Percentiles rank a stretch among this genome's conserved stretches.
These are phyloP conservation scores for Botryotinia convoluta DNA, from an alignment of 2,329 filamentous ascomycete species.

Conservation along the genomic window DNA sequence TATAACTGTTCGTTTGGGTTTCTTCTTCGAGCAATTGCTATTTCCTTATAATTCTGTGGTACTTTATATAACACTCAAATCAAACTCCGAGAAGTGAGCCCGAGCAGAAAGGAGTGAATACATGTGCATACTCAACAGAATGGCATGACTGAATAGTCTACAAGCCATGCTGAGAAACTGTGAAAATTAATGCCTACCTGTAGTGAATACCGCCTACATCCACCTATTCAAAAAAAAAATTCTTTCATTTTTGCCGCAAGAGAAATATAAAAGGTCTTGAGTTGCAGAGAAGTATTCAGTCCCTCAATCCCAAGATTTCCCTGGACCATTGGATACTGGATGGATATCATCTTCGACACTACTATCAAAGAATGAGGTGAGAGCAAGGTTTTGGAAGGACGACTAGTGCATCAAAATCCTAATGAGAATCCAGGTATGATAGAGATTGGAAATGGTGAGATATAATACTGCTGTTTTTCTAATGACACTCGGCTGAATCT, in stretches of 20 bases:
- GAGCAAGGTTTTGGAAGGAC: neutral
- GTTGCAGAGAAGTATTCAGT: neutral
- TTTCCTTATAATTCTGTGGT: too few species aligned
- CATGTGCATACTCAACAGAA: neutral
- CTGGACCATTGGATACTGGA: too few species aligned
- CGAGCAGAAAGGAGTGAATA: neutral
- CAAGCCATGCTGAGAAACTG: too few species aligned
- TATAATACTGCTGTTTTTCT: neutral
- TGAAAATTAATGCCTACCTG: neutral
- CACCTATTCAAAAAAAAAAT: too few species aligned
- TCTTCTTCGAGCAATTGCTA: too few species aligned
- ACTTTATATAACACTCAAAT: neutral
- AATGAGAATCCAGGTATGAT: rapidly evolving
- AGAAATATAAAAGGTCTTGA: neutral
- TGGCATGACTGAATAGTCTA: neutral
- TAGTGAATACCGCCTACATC: neutral
- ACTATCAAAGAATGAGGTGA: too few species aligned
- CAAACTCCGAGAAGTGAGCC: neutral
- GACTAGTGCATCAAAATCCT: rapidly evolving
- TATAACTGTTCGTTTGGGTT: too few species aligned
- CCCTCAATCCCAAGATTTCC: too few species aligned
- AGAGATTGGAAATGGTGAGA: neutral
- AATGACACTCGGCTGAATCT: neutral
- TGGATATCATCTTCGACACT: too few species aligned
- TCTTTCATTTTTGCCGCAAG: neutral